Evolutionary conservation across 257 asterid genomes (phyloP).

Genomic region (Nicotiana knightiana): DNA sequence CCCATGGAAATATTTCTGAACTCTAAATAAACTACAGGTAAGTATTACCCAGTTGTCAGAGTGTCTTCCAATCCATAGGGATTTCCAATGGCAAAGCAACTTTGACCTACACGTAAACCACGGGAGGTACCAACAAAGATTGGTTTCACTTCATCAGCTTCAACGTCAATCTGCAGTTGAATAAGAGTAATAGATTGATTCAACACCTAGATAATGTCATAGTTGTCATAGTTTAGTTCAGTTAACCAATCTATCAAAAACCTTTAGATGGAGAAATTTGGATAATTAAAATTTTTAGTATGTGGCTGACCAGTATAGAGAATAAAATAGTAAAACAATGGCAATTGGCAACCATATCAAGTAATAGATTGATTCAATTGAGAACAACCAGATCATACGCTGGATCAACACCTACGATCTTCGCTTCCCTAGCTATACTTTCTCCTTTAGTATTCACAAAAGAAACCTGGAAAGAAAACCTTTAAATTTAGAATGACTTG

Average conservation of each 20-base stretch:
- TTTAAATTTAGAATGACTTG: background rate
- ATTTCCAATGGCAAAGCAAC: constrained; percentile 87
- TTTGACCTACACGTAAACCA: constrained; percentile 71
- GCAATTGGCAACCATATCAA: background rate
- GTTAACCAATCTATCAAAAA: background rate
- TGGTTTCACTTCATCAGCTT: constrained; percentile 61
- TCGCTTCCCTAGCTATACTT: constrained; percentile 37
- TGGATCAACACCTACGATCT: constrained; percentile 69
- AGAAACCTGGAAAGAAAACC: constrained; percentile 34
- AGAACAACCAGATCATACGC: too few species aligned
- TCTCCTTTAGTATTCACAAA: constrained; percentile 56
- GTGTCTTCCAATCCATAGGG: too few species aligned
- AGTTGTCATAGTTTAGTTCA: background rate
- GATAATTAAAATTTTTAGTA: background rate
- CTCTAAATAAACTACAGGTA: background rate
- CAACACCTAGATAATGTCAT: too few species aligned
- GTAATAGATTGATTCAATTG: background rate
- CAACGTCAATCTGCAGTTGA: constrained; percentile 55
- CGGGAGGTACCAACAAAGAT: constrained; percentile 52
- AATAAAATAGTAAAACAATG: background rate
- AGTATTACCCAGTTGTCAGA: constrained; percentile 45
- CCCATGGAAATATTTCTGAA: background rate
- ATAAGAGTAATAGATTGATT: too few species aligned
- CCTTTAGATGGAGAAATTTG: background rate
- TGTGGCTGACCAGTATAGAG: background rate